These are phyloP conservation scores for Suillus decipiens DNA, from an alignment of 768 basidiomycete genomes.

Conservation along the genomic window DNA sequence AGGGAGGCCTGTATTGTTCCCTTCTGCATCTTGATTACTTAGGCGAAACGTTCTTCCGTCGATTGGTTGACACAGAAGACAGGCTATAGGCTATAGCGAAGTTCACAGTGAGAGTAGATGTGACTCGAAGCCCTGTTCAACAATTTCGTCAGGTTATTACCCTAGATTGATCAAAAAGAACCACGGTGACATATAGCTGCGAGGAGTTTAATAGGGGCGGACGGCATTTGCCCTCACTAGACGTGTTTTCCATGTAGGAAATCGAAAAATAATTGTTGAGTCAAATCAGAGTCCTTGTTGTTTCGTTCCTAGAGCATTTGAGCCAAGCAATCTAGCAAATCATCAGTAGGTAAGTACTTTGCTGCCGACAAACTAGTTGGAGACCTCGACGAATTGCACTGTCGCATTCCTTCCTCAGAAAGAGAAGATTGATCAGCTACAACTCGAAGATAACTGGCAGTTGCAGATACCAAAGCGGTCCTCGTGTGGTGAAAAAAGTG, in stretches of 20 bases:
- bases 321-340: not conserved
- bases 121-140: not conserved
- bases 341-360: not conserved
- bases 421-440: constrained; percentile 5
- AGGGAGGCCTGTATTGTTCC: not conserved
- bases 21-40: not conserved
- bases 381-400: constrained; percentile 15
- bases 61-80: not conserved
- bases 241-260: not conserved
- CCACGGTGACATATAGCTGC: not conserved
- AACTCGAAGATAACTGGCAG: constrained; percentile 11
- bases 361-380: not conserved
- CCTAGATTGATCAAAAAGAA: not conserved
- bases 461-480: constrained; percentile 12
- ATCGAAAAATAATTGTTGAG: not conserved
- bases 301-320: not conserved
- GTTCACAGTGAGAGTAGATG: not conserved
- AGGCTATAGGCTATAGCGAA: not conserved
- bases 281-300: not conserved
- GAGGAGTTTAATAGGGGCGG: not conserved
- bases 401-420: constrained; percentile 11
- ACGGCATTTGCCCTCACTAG: not conserved
- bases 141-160: not conserved
- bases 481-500: constrained; percentile 9
- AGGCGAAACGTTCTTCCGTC: not conserved